These are phyloP conservation scores for Eleusine indica DNA, from an alignment of 176 grass and related monocot species.

Conservation along the genomic window DNA sequence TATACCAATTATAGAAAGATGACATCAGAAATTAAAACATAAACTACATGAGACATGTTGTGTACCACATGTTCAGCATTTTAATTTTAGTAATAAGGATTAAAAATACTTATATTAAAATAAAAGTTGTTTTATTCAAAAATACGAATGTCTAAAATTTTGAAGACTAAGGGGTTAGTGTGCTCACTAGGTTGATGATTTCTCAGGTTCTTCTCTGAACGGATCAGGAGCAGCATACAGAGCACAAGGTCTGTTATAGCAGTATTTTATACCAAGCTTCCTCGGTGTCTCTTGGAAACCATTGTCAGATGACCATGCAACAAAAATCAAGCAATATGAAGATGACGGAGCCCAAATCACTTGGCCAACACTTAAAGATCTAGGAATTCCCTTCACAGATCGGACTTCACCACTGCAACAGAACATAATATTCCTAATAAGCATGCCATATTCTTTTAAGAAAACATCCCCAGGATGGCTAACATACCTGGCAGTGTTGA, in stretches of 20 bases:
- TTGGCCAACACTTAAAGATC: conserved; percentile 85
- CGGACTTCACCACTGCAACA: conserved; percentile 77
- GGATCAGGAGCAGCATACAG: conserved; percentile 69
- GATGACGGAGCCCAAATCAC: conserved; percentile 83
- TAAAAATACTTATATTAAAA: not conserved
- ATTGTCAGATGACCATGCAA: conserved; percentile 88
- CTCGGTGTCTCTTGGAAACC: conserved; percentile 69
- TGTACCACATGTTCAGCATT: conserved; percentile 16
- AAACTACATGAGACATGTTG: conserved; percentile 23
- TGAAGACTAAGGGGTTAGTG: not conserved
- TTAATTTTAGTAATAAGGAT: conserved; percentile 12
- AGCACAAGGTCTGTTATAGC: conserved; percentile 88
- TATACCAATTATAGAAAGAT: conserved; percentile 46
- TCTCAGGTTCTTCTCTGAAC: conserved; percentile 57
- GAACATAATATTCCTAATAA: conserved; percentile 21
- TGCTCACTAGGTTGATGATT: conserved; percentile 49
- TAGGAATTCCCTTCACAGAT: conserved; percentile 69
- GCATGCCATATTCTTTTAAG: conserved; percentile 1
- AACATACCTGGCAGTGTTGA: conserved; percentile 67
- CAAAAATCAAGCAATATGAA: conserved; percentile 80
- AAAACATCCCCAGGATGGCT: conserved; percentile 16
- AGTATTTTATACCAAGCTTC: conserved; percentile 98
- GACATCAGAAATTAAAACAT: conserved; percentile 36
- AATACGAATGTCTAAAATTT: not conserved
- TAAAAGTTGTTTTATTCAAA: conserved; percentile 11